Conservation (phyloP, 2,329 filamentous ascomycete genomes). For the Epichloe coenophiala region DNA sequence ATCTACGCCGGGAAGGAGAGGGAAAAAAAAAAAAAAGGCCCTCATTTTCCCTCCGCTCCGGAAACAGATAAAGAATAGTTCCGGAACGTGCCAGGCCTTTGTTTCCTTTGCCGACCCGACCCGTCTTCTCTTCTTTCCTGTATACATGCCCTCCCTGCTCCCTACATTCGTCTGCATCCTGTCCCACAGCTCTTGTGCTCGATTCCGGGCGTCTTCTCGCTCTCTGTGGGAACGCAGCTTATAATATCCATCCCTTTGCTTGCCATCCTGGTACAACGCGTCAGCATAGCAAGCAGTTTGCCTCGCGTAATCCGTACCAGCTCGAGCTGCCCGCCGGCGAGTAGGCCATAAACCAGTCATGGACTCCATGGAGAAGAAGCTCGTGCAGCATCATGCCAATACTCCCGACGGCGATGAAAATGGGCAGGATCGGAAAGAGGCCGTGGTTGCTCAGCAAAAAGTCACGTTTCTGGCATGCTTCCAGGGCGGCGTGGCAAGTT, state of each 20-base stretch:
- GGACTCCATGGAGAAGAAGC: not conserved
- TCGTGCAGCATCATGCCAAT: not conserved
- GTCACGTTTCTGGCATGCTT: conserved; percentile 30
- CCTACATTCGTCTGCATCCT: not conserved
- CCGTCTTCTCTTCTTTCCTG: not conserved
- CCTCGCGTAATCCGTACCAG: not conserved
- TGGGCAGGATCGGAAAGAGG: not conserved
- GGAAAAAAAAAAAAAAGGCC: too few species aligned
- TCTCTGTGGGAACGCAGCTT: not conserved
- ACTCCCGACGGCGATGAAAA: not conserved
- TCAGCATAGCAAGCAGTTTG: not conserved
- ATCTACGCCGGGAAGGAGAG: too few species aligned
- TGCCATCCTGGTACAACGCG: not conserved
- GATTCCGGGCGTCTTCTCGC: too few species aligned
- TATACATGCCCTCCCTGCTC: not conserved
- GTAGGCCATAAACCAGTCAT: not conserved
- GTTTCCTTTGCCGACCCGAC: too few species aligned
- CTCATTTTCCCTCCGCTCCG: not conserved
- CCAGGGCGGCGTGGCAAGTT: conserved; percentile 37
- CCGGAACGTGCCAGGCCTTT: too few species aligned
- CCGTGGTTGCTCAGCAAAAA: conserved; percentile 10
- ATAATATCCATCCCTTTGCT: not conserved
- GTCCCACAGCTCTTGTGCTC: too few species aligned
- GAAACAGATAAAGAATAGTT: not conserved
- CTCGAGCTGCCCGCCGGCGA: not conserved